A percentile compares a stretch with the other conserved stretches of the same genome.
phyloP scores from a whole-genome alignment of 2,329 filamentous ascomycete genomes.

The Xylaria hypoxylon region DNA sequence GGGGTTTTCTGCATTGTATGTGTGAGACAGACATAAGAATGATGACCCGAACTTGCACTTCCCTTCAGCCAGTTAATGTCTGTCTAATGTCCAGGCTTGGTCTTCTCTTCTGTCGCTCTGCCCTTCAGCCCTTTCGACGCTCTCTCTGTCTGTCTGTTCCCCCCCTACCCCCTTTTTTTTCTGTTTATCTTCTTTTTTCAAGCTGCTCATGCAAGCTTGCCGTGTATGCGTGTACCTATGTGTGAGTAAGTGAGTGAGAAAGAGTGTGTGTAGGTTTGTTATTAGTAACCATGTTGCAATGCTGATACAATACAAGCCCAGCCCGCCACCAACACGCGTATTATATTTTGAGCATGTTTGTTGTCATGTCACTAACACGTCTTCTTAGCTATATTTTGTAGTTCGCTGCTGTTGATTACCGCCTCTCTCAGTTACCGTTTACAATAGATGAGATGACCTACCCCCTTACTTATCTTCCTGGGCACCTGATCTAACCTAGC shows the following conservation, averaged over 20 bases:
- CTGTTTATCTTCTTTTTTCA: neutral
- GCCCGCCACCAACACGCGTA: slow-evolving; percentile 27
- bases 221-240: slow-evolving; percentile 8
- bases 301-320: slow-evolving; percentile 35
- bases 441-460: neutral
- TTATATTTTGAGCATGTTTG: slow-evolving; percentile 21
- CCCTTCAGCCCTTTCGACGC: too few relatives aligned
- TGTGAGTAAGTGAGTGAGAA: neutral
- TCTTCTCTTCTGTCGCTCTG: neutral
- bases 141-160: too few relatives aligned
- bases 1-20: slow-evolving; percentile 33
- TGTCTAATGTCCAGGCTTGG: slow-evolving; percentile 21
- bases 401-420: slow-evolving; percentile 15
- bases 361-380: slow-evolving; percentile 31
- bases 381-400: neutral
- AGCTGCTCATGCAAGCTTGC: neutral
- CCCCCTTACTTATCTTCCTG: neutral
- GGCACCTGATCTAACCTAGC: neutral
- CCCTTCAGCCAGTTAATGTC: slow-evolving; percentile 32
- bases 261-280: slow-evolving; percentile 19
- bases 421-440: neutral
- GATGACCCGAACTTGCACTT: slow-evolving; percentile 27
- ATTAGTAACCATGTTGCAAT: slow-evolving; percentile 36
- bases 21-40: slow-evolving; percentile 24
- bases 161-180: neutral